These are phyloP conservation scores for Massariosphaeria phaeospora DNA, from an alignment of 495 filamentous ascomycete species.

Conservation along the genomic window DNA sequence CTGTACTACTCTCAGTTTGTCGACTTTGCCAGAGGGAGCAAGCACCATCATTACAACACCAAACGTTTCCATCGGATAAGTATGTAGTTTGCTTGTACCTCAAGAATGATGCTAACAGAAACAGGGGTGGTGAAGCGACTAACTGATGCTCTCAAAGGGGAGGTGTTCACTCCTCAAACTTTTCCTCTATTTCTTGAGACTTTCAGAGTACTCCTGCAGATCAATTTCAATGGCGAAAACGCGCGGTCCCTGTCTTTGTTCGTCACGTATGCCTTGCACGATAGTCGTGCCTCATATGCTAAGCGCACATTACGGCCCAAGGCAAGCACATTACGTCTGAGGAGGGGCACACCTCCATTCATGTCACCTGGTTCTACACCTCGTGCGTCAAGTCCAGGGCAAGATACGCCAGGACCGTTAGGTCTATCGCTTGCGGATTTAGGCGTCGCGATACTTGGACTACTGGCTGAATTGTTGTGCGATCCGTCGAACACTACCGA, in stretches of 20 bases:
- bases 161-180: conserved; percentile 64
- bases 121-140: conserved; percentile 84
- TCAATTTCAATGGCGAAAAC: conserved; percentile 72
- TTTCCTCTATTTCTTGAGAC: conserved; percentile 70
- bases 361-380: conserved; percentile 29
- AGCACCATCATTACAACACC: conserved; percentile 85
- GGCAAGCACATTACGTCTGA: conserved; percentile 36
- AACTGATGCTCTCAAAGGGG: conserved; percentile 80
- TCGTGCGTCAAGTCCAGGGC: conserved; percentile 25
- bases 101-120: neutral
- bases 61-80: conserved; percentile 83
- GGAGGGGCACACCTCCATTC: conserved; percentile 21
- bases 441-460: conserved; percentile 68
- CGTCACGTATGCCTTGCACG: conserved; percentile 87
- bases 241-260: conserved; percentile 85
- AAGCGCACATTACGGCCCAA: conserved; percentile 50
- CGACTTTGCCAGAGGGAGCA: conserved; percentile 75
- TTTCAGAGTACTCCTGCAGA: conserved; percentile 70
- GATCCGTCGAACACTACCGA: conserved; percentile 58
- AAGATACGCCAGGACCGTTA: conserved; percentile 13
- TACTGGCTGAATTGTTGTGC: conserved; percentile 82
- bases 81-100: conserved; percentile 46
- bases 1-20: conserved; percentile 91
- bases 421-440: conserved; percentile 48
- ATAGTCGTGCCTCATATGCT: conserved; percentile 43